Percentiles rank a stretch among this genome's conserved stretches.
Conservation (phyloP, 2,329 filamentous ascomycete species). For the Raffaelea deltoideospora region DNA sequence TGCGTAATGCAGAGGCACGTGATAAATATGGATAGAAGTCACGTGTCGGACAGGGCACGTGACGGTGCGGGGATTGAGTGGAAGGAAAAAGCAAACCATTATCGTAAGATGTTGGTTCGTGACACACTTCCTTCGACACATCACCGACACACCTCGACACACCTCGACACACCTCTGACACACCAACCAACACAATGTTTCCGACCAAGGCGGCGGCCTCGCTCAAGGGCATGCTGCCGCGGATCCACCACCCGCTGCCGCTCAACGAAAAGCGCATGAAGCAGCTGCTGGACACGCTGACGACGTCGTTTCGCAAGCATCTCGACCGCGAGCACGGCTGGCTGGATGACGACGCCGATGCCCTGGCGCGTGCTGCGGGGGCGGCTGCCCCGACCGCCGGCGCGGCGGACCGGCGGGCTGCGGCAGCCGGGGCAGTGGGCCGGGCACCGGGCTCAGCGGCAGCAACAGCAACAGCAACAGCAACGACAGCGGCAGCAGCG, state of each 20-base stretch:
- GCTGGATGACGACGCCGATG: conserved; percentile 16
- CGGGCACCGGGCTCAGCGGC: background rate
- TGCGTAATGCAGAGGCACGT: too few species aligned
- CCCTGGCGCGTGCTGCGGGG: too few species aligned
- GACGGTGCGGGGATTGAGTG: too few species aligned
- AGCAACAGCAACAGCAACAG: background rate
- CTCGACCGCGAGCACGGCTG: conserved; percentile 43
- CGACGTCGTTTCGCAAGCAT: conserved; percentile 39
- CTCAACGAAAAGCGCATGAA: conserved; percentile 35
- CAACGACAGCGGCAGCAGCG: too few species aligned
- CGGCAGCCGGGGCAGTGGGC: background rate
- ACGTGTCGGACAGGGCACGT: too few species aligned
- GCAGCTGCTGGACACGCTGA: conserved; percentile 39
- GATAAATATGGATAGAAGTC: too few species aligned
- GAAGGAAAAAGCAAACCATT: too few species aligned
- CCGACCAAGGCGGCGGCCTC: conserved; percentile 21
- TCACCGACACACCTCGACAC: too few species aligned
- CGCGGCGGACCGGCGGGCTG: background rate
- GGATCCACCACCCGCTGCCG: conserved; percentile 36
- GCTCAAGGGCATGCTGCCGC: conserved; percentile 25
- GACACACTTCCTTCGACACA: too few species aligned
- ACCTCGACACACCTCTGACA: too few species aligned
- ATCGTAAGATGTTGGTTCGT: too few species aligned
- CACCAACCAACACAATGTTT: conserved; percentile 15
- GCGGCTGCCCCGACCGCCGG: background rate